Evolutionary conservation across 1,284 basidiomycete species (phyloP).

Genomic region (Rhodofomes roseus): DNA sequence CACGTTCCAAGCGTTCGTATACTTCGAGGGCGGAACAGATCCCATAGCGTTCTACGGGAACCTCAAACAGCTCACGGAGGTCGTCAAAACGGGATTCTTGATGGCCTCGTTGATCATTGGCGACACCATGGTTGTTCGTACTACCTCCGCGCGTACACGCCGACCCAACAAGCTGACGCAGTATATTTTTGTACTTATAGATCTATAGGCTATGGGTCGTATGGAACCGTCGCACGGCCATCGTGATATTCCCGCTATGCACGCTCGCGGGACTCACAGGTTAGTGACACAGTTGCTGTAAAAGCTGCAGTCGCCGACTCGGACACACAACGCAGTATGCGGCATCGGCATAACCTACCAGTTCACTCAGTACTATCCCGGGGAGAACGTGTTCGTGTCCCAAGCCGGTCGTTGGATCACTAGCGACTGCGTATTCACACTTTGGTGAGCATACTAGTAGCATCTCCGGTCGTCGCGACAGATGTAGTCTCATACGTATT

Average conservation of each 20-base stretch:
- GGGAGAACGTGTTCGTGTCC: slow-evolving; percentile 14
- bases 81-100: not conserved
- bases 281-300: slow-evolving; percentile 1
- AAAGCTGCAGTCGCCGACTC: slow-evolving; percentile 2
- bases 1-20: not conserved
- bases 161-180: not conserved
- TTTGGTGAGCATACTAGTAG: not conserved
- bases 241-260: slow-evolving; percentile 13
- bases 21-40: not conserved
- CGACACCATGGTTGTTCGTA: not conserved
- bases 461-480: no score
- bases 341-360: slow-evolving; percentile 13
- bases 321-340: slow-evolving; percentile 8
- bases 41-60: not conserved
- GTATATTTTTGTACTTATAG: not conserved
- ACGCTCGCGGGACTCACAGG: not conserved
- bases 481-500: not conserved
- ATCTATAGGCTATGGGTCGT: not conserved
- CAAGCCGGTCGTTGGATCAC: slow-evolving; percentile 12
- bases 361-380: slow-evolving; percentile 6
- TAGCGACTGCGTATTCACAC: slow-evolving; percentile 5
- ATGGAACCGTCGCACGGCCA: not conserved
- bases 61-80: not conserved
- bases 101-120: not conserved
- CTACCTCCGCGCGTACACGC: no score